Evolutionary conservation across 2,329 filamentous ascomycete species (phyloP).

Genomic region (Alternaria novae-zelandiae): DNA sequence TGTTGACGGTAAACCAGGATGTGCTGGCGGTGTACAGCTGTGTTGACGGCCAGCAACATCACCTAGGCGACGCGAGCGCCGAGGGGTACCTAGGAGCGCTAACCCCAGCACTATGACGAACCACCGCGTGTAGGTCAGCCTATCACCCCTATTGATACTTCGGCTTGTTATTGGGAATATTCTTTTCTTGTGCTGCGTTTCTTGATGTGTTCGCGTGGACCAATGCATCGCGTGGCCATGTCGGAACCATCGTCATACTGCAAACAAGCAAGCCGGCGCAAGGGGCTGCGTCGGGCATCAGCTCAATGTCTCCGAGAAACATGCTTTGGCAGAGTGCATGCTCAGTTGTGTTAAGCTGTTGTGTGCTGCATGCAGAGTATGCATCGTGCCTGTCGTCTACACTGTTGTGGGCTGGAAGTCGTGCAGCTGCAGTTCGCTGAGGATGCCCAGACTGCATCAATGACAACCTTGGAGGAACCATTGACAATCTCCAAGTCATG

Average conservation of each 20-base stretch:
- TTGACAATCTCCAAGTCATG: background rate
- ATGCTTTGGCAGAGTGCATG: background rate
- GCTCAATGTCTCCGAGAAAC: background rate
- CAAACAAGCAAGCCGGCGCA: conserved; percentile 4
- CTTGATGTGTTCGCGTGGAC: background rate
- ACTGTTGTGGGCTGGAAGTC: background rate
- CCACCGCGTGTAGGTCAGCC: background rate
- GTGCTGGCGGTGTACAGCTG: conserved; percentile 17
- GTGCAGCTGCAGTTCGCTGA: background rate
- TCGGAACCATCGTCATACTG: background rate
- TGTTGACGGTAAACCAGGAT: conserved; percentile 33
- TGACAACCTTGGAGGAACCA: background rate
- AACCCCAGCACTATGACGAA: conserved; percentile 13
- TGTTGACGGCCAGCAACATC: conserved; percentile 29
- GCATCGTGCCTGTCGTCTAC: background rate
- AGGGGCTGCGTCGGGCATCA: background rate
- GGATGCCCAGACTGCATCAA: background rate
- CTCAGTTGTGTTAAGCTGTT: background rate
- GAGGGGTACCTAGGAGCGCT: conserved; percentile 21
- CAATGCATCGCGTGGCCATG: background rate
- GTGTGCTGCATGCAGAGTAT: background rate
- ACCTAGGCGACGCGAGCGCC: conserved; percentile 29
- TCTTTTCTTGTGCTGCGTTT: background rate
- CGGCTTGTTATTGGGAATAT: background rate
- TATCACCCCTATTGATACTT: background rate